These are phyloP conservation scores for Aureobasidium leucospermi DNA, from an alignment of 2,329 filamentous ascomycete genomes.

Conservation along the genomic window DNA sequence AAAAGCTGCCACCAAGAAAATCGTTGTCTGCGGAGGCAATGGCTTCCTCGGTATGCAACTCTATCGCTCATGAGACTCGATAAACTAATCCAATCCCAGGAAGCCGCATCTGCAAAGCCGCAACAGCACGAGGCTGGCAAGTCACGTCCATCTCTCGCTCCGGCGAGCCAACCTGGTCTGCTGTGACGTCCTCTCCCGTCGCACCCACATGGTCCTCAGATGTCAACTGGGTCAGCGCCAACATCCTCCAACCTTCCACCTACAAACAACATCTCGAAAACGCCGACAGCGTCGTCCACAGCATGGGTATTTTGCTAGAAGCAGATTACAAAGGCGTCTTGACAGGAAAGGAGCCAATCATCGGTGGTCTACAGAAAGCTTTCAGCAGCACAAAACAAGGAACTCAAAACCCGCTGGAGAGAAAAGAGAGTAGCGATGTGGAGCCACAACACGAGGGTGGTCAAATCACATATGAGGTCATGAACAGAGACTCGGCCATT, in stretches of 20 bases:
- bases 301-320: constrained; percentile 91
- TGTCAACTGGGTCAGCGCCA: constrained; percentile 80
- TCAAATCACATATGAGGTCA: constrained; percentile 89
- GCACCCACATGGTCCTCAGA: constrained; percentile 74
- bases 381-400: constrained; percentile 60
- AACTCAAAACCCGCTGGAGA: constrained; percentile 61
- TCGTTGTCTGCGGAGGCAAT: constrained; percentile 89
- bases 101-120: constrained; percentile 82
- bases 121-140: constrained; percentile 77
- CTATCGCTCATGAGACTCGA: background rate
- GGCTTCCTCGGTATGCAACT: constrained; percentile 67
- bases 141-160: constrained; percentile 94
- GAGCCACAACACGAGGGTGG: constrained; percentile 59
- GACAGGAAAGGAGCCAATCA: constrained; percentile 72
- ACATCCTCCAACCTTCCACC: constrained; percentile 74
- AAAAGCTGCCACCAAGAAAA: constrained; percentile 59
- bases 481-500: constrained; percentile 89
- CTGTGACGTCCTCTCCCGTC: constrained; percentile 61
- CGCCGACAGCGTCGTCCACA: constrained; percentile 84
- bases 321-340: constrained; percentile 95
- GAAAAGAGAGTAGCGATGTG: constrained; percentile 52
- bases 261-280: constrained; percentile 70
- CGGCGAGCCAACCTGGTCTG: constrained; percentile 78
- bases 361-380: constrained; percentile 68
- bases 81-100: constrained; percentile 33